These are phyloP conservation scores for Globisporangium barbulae DNA, from an alignment of 352 stramenopile species.

Conservation along the genomic window DNA sequence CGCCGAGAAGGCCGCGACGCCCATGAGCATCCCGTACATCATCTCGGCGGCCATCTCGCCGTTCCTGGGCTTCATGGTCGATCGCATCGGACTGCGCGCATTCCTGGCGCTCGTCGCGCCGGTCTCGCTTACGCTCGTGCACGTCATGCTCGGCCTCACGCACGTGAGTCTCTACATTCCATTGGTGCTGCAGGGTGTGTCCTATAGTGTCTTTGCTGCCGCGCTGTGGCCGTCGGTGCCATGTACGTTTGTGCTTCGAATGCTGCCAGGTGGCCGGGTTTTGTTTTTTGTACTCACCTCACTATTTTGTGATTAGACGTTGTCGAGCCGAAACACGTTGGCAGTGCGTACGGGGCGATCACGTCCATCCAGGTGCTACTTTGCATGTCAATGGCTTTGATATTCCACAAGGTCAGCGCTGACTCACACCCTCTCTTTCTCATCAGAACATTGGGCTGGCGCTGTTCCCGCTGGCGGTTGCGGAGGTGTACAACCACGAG, in stretches of 20 bases:
- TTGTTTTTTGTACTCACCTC: not conserved
- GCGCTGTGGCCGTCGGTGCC: conserved; percentile 92
- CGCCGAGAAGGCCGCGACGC: conserved; percentile 61
- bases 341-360: conserved; percentile 91
- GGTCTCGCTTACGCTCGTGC: conserved; percentile 80
- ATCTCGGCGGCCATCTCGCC: conserved; percentile 90
- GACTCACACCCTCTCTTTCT: not conserved
- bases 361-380: conserved; percentile 87
- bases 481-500: conserved; percentile 65
- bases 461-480: conserved; percentile 74
- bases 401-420: not conserved
- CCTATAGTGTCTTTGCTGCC: conserved; percentile 91
- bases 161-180: conserved; percentile 75
- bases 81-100: conserved; percentile 85
- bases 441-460: conserved; percentile 79
- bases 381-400: conserved; percentile 1
- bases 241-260: conserved; percentile 25
- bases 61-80: conserved; percentile 89
- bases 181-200: conserved; percentile 88
- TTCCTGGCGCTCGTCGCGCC: conserved; percentile 81
- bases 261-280: not conserved
- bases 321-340: conserved; percentile 84
- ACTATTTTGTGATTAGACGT: conserved; percentile 44
- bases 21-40: conserved; percentile 94
- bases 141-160: conserved; percentile 84